These are phyloP conservation scores for Paracamarosporium sp. DNA, from an alignment of 2,329 filamentous ascomycete species.

Conservation along the genomic window DNA sequence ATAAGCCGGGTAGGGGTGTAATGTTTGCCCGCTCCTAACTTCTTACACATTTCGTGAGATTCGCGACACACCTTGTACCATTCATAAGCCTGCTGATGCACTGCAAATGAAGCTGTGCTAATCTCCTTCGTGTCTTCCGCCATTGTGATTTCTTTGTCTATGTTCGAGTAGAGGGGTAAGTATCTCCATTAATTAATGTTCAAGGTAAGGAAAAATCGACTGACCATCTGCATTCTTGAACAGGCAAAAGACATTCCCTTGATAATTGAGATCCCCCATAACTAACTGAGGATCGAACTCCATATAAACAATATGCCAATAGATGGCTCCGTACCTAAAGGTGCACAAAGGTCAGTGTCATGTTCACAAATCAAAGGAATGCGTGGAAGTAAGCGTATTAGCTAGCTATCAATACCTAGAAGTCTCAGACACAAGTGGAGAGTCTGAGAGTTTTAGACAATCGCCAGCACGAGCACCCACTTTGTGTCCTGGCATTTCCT, in stretches of 20 bases:
- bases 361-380: too few relatives aligned
- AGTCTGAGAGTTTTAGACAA: too few relatives aligned
- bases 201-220: background rate
- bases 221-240: background rate
- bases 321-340: background rate
- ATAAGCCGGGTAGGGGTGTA: background rate
- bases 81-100: background rate
- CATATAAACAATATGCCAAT: background rate
- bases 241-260: background rate
- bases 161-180: background rate
- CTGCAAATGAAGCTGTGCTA: background rate
- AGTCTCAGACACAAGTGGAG: too few relatives aligned
- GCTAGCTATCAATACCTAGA: too few relatives aligned
- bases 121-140: background rate
- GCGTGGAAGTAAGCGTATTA: too few relatives aligned
- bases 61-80: constrained; percentile 1
- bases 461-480: too few relatives aligned
- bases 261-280: background rate
- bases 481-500: too few relatives aligned
- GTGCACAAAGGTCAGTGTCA: too few relatives aligned
- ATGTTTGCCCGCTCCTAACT: background rate
- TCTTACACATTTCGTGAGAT: background rate
- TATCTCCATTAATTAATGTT: background rate
- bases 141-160: background rate
- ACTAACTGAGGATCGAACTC: background rate